These are phyloP conservation scores for Hanseniaspora occidentalis DNA, from an alignment of 805 yeast species.

Conservation along the genomic window DNA sequence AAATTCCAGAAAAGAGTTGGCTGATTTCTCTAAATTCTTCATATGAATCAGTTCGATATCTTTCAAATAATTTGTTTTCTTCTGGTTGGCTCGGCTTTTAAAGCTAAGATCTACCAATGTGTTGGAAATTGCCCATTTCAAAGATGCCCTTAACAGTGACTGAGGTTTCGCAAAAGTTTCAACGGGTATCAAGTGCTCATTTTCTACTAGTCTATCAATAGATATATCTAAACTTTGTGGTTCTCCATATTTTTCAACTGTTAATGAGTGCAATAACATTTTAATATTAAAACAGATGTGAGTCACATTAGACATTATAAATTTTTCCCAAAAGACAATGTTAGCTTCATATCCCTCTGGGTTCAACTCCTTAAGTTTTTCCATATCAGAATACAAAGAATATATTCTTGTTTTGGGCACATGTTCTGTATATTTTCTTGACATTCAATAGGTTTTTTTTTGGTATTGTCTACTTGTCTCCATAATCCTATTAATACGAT, in stretches of 20 bases:
- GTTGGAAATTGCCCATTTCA: constrained; percentile 11
- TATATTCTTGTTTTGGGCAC: constrained; percentile 25
- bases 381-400: constrained; percentile 29
- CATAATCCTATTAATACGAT: no score
- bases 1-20: background rate
- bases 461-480: background rate
- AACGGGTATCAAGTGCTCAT: constrained; percentile 19
- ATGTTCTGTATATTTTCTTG: background rate
- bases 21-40: constrained; percentile 7
- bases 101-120: constrained; percentile 3
- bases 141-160: constrained; percentile 1
- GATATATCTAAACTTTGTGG: constrained; percentile 27
- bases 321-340: constrained; percentile 26
- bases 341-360: constrained; percentile 32
- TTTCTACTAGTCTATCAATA: constrained; percentile 21
- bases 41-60: constrained; percentile 10
- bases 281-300: constrained; percentile 17
- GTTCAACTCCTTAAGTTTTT: constrained; percentile 25
- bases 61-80: constrained; percentile 12
- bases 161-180: constrained; percentile 14
- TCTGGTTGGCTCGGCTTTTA: constrained; percentile 9
- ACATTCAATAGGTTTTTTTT: no score
- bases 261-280: constrained; percentile 17
- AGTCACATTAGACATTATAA: constrained; percentile 11
- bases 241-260: constrained; percentile 20